These are phyloP conservation scores for Blastocystis sp. DNA, from an alignment of 352 stramenopile genomes.

Conservation along the genomic window DNA sequence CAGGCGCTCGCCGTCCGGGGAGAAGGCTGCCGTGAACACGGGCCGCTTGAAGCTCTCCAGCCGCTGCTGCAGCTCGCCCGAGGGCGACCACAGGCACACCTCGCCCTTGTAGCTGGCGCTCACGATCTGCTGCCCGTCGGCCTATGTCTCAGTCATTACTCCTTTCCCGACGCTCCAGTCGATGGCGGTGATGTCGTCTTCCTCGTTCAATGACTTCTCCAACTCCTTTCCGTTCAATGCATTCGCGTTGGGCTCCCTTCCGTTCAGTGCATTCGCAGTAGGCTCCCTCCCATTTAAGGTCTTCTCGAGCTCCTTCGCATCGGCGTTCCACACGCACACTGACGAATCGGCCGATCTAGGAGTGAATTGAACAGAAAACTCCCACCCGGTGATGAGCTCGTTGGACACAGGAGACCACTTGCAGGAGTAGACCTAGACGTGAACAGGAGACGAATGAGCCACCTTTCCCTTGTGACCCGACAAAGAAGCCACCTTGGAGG, in stretches of 20 bases:
- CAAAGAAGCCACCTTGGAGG: constrained; percentile 9
- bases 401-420: constrained; percentile 17
- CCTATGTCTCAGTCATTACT: not conserved
- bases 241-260: too few relatives aligned
- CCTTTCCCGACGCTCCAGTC: constrained; percentile 24
- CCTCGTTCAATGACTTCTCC: not conserved
- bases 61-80: not conserved
- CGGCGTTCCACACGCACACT: constrained; percentile 29
- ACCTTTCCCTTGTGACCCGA: constrained; percentile 36
- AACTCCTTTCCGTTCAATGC: too few relatives aligned
- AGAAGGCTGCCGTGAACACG: constrained; percentile 33
- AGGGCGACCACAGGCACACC: constrained; percentile 39
- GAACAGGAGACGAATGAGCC: not conserved
- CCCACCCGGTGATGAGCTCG: constrained; percentile 32
- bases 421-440: constrained; percentile 61
- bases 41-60: constrained; percentile 3
- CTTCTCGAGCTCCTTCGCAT: not conserved
- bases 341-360: constrained; percentile 39
- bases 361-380: not conserved
- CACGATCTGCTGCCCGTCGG: not conserved
- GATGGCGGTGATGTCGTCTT: constrained; percentile 45
- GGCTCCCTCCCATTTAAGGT: not conserved
- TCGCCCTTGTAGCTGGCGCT: constrained; percentile 53
- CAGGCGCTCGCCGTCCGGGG: not conserved
- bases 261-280: too few relatives aligned